These are phyloP conservation scores for Barnettozyma siamensis DNA, from an alignment of 805 yeast species.

Conservation along the genomic window DNA sequence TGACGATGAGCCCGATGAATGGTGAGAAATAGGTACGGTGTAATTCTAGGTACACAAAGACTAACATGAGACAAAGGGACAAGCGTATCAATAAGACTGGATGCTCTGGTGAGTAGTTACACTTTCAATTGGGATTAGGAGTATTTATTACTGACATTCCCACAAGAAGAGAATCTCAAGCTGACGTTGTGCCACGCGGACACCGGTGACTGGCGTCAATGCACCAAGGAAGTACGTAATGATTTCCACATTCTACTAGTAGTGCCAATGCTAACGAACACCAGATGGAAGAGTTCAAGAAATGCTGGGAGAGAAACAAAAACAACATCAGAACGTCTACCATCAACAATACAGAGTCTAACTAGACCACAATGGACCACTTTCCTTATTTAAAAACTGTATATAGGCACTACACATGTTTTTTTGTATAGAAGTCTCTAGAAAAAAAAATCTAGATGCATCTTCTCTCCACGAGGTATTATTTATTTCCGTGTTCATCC, in stretches of 20 bases:
- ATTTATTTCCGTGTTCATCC: too few relatives aligned
- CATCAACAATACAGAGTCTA: conserved; percentile 23
- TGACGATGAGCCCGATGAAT: conserved; percentile 66
- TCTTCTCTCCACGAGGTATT: background rate
- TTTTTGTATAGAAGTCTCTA: background rate
- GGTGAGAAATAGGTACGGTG: too few relatives aligned
- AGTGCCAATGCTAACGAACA: too few relatives aligned
- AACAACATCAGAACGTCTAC: conserved; percentile 36
- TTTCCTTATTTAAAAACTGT: too few relatives aligned
- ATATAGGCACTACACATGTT: background rate
- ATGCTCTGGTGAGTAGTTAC: conserved; percentile 44
- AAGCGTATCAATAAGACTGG: conserved; percentile 69
- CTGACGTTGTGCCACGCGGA: conserved; percentile 77
- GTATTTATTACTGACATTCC: background rate
- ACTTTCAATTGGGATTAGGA: background rate
- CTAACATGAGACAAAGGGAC: conserved; percentile 42
- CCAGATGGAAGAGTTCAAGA: conserved; percentile 37
- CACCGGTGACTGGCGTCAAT: conserved; percentile 74
- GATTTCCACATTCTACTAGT: too few relatives aligned
- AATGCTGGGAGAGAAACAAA: conserved; percentile 36
- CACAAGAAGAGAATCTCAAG: conserved; percentile 55
- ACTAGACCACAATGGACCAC: too few relatives aligned
- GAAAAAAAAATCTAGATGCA: background rate
- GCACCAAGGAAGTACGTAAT: conserved; percentile 52
- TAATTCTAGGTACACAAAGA: background rate